Evolutionary conservation across 2,329 filamentous ascomycete species (phyloP).

Genomic region (Zymoseptoria ardabiliae): DNA sequence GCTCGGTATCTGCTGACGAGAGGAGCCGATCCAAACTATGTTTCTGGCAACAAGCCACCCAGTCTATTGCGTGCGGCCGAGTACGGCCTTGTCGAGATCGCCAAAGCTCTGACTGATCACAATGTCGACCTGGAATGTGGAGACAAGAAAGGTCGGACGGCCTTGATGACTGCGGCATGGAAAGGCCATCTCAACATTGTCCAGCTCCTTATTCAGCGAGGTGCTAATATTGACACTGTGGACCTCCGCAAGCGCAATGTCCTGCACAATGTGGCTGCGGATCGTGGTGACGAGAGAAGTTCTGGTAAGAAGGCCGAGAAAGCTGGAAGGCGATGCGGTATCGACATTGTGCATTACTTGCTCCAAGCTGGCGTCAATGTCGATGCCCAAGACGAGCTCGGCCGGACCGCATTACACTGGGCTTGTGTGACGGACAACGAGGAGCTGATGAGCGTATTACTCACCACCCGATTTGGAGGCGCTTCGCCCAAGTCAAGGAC

Average conservation of each 20-base stretch:
- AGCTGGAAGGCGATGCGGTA: constrained; percentile 12
- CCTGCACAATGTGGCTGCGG: constrained; percentile 39
- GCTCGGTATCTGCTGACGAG: constrained; percentile 30
- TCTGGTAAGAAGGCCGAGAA: constrained; percentile 4
- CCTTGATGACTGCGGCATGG: constrained; percentile 40
- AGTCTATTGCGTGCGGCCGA: constrained; percentile 17
- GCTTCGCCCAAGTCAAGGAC: constrained; percentile 13
- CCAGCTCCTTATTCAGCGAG: constrained; percentile 30
- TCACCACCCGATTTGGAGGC: constrained; percentile 13
- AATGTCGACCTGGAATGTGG: constrained; percentile 15
- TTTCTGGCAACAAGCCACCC: constrained; percentile 15
- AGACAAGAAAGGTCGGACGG: constrained; percentile 42
- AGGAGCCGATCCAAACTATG: constrained; percentile 33
- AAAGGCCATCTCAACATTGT: constrained; percentile 34
- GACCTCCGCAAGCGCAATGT: constrained; percentile 20
- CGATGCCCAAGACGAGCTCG: constrained; percentile 17
- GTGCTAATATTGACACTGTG: constrained; percentile 18
- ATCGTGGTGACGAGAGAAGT: constrained; percentile 22
- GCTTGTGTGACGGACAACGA: constrained; percentile 19
- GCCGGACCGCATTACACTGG: constrained; percentile 23
- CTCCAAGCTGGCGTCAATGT: constrained; percentile 17
- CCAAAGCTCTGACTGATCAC: constrained; percentile 14
- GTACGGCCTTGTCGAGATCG: constrained; percentile 11
- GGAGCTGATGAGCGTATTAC: constrained; percentile 14
- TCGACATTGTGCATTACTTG: constrained; percentile 18